Base-by-base conservation (phyloP, 192 early-diverging fungal genomes). In the Coemansia sp. region DNA sequence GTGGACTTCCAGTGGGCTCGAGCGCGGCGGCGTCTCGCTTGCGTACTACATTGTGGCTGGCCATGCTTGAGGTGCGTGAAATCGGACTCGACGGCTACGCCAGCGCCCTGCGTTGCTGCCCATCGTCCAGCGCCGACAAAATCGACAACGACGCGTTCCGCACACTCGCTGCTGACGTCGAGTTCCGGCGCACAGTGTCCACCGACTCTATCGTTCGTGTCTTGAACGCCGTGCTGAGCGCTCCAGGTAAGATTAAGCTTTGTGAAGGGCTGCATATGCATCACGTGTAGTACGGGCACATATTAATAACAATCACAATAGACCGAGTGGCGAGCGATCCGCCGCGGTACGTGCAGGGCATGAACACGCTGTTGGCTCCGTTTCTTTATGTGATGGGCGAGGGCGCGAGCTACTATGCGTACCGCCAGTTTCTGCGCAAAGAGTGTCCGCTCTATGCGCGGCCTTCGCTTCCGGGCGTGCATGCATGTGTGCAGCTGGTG, bases 381-480 rank as follows among this genome's bases (percentile, higher is more conserved):
- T 96, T 98, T 67, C 77, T 96, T 17, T 94, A 88, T 62, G 88
- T 89, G 0, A 90, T 98, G 90, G 87, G 91, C 45, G 96, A 98
- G 77, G 83, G 95, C 62, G 94, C 94, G 47, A 93, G 92, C 6
- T 96, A 93, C 59, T 93, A 87, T 66, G 84, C 90, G 9, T 96
- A 93, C 70, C 87, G 91, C 4, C 89, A 88, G 19, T 94, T 98
- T 64, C 88, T 98, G 58, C 90, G 89, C 65, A 83, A 88, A 62
- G 86, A 89, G 55, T 96, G 94, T 63, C 96, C 96, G 16, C 75
- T 96, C 25, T 98, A 98, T 74, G 94, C 95, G 37, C 93, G 94
- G 62, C 91, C 94, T 6, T 88, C 89, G 6, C 80, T 96, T 10
- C 87, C 89, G 55, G 95, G 95, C 21, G 94, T 92, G 45, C 94